Percentiles rank a stretch among this genome's conserved stretches.
Evolutionary conservation across 1,284 basidiomycete species (phyloP).

Genomic region (Ustilago trichophora): DNA sequence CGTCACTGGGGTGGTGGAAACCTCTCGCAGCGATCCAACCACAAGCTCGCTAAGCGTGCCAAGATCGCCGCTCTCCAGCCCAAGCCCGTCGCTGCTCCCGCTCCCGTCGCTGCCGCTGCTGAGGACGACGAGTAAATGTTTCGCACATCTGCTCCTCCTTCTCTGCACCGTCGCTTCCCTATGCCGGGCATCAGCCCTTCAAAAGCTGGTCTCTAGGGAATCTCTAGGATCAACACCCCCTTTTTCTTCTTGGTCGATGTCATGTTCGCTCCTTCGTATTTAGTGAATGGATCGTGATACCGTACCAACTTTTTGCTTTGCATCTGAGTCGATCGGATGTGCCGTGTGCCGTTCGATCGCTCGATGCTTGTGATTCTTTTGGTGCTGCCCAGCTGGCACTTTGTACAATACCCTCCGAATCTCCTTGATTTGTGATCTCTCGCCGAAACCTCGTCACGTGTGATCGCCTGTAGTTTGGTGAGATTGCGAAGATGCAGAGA

Average conservation of each 20-base stretch:
- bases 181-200: constrained; percentile 12
- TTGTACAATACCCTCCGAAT: constrained; percentile 40
- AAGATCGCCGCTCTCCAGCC: constrained; percentile 76
- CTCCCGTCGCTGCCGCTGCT: constrained; percentile 30
- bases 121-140: constrained; percentile 49
- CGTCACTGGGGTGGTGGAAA: constrained; percentile 95
- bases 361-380: constrained; percentile 11
- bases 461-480: not conserved
- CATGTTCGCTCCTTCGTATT: constrained; percentile 28
- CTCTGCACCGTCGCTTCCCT: not conserved
- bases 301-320: constrained; percentile 7
- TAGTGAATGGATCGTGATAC: constrained; percentile 42
- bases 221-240: constrained; percentile 21
- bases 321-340: constrained; percentile 1
- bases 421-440: constrained; percentile 7
- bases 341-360: not conserved
- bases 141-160: constrained; percentile 17
- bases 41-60: constrained; percentile 92
- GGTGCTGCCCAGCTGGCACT: constrained; percentile 24
- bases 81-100: constrained; percentile 39
- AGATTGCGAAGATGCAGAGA: too few species aligned
- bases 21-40: constrained; percentile 89
- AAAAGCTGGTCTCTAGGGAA: constrained; percentile 39
- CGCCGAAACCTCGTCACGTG: not conserved
- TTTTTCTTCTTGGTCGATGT: constrained; percentile 20